phyloP scores from a whole-genome alignment of 192 early-diverging fungal species.

The Coemansia sp. region DNA sequence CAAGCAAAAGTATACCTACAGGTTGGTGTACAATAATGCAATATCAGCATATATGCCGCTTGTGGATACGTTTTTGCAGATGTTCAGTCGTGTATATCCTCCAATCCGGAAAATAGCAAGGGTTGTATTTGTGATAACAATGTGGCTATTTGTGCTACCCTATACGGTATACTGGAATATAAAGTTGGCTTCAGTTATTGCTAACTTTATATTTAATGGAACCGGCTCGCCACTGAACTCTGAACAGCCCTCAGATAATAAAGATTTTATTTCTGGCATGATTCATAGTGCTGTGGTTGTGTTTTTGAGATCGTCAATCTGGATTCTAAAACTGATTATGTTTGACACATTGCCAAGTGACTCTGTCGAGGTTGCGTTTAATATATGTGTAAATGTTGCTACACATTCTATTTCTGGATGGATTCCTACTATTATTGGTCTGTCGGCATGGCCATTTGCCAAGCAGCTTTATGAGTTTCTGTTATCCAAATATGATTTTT shows the following conservation, averaged over 20 bases:
- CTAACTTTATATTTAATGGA: background rate
- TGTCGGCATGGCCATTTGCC: background rate
- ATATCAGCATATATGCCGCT: slow-evolving; percentile 9
- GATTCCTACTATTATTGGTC: background rate
- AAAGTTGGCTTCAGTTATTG: background rate
- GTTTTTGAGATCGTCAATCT: background rate
- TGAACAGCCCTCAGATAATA: background rate
- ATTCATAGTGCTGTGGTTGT: background rate
- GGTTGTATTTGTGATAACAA: slow-evolving; percentile 37
- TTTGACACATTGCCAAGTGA: background rate
- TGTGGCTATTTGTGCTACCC: slow-evolving; percentile 77
- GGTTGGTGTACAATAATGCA: background rate
- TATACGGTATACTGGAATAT: slow-evolving; percentile 63
- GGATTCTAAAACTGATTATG: background rate
- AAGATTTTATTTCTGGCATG: background rate
- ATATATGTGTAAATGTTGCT: background rate
- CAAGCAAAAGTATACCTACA: slow-evolving; percentile 5
- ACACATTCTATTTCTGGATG: background rate
- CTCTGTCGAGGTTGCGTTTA: background rate
- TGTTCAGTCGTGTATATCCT: slow-evolving; percentile 25
- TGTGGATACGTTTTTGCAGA: slow-evolving; percentile 41
- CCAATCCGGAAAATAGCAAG: background rate
- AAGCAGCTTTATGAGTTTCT: background rate
- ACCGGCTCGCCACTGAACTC: background rate
- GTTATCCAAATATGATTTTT: background rate